phyloP scores from a whole-genome alignment of 1,284 basidiomycete genomes.

The Pseudozyma tsukubaensis region DNA sequence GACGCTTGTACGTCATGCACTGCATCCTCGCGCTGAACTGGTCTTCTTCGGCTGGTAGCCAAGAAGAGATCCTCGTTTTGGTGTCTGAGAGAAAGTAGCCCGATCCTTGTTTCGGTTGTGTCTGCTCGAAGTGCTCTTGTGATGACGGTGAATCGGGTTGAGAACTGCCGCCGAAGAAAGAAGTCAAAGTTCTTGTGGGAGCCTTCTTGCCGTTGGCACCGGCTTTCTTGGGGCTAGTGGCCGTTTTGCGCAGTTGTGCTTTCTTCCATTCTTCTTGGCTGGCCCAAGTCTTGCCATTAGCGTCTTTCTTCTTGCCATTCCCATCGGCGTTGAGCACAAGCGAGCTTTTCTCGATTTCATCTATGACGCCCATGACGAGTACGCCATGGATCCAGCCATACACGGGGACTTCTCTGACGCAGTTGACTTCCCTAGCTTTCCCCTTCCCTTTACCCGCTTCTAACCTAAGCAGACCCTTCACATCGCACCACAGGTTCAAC shows the following conservation, averaged over 20 bases:
- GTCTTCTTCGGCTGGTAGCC: constrained; percentile 47
- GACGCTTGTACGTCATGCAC: constrained; percentile 64
- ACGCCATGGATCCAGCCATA: constrained; percentile 58
- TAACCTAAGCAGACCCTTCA: constrained; percentile 14
- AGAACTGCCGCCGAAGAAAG: constrained; percentile 23
- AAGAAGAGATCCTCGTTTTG: constrained; percentile 56
- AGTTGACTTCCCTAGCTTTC: constrained; percentile 16
- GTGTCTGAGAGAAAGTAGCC: constrained; percentile 56
- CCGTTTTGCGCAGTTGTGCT: constrained; percentile 19
- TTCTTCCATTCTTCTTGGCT: constrained; percentile 59
- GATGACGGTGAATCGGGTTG: not conserved
- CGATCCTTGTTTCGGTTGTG: constrained; percentile 9
- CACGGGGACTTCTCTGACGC: constrained; percentile 59
- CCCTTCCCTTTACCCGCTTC: constrained; percentile 10
- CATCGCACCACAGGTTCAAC: constrained; percentile 61
- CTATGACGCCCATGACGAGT: constrained; percentile 61
- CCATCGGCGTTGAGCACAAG: not conserved
- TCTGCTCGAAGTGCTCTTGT: not conserved
- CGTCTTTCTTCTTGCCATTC: not conserved
- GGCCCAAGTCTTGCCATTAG: constrained; percentile 30
- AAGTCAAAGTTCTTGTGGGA: constrained; percentile 3
- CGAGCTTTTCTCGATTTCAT: constrained; percentile 52
- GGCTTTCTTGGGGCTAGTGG: constrained; percentile 22
- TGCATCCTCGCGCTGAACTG: constrained; percentile 57
- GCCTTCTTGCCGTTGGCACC: not conserved